Conservation (phyloP, 352 stramenopile species). For the Phytopythium kandeliae region DNA sequence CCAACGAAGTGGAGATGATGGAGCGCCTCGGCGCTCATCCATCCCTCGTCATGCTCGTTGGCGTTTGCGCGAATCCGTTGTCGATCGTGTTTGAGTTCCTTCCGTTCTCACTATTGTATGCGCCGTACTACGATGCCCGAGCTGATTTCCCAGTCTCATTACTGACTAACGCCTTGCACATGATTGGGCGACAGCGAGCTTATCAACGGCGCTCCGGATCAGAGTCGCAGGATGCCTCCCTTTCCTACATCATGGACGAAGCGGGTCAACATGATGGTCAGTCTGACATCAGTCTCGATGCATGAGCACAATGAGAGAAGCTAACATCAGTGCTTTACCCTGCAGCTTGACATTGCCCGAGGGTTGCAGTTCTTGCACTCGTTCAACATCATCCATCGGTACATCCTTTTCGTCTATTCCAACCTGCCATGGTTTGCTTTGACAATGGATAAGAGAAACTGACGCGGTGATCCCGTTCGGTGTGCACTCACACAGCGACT, state of each 20-base stretch:
- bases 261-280: conserved; percentile 70
- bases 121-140: not conserved
- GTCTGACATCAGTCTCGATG: not conserved
- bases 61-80: conserved; percentile 47
- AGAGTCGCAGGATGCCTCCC: conserved; percentile 41
- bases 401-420: not conserved
- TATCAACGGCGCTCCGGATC: conserved; percentile 65
- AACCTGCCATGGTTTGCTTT: not conserved
- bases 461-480: not conserved
- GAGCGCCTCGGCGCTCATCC: conserved; percentile 51
- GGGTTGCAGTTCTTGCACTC: conserved; percentile 75
- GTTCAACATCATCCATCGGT: conserved; percentile 80
- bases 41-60: conserved; percentile 66
- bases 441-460: not conserved
- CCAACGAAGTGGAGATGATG: conserved; percentile 78
- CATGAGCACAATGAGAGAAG: not conserved
- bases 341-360: conserved; percentile 57
- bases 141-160: not conserved
- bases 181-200: conserved; percentile 41
- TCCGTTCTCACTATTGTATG: conserved; percentile 73
- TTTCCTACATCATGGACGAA: conserved; percentile 77
- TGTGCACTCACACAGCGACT: conserved; percentile 28
- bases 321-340: not conserved
- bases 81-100: conserved; percentile 75
- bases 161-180: not conserved